Evolutionary conservation across 2,329 filamentous ascomycete species (phyloP), one percentile per base, ranked within the genome.

Genomic region (Penicillium paneum): DNA sequence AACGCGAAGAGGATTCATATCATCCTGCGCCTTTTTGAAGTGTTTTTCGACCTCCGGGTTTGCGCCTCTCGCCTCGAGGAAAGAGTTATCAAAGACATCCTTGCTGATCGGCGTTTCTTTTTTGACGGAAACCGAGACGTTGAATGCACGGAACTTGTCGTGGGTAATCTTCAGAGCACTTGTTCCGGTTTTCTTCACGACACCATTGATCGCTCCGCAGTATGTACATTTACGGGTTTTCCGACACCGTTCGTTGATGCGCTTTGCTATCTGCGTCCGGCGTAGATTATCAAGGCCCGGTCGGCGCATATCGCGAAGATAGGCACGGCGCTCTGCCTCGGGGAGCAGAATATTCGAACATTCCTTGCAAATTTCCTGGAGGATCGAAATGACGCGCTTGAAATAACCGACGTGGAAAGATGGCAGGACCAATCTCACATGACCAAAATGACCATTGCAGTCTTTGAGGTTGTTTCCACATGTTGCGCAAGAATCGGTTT

Each of bases 401-500:
- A 99, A 83, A 71, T 97, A 99, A 35, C 94, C 94, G 61, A 97
- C 91, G 70, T 99, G 94, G 69, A 97, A 97, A 40, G 89, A 91
- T 4, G 94, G 94, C 48, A 99, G 79, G 1, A 93, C 90, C 13
- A 99, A 83, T 67, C 90, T 86, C 66, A 99, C 89, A 74, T 97
- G 88, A 43, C 94, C 94, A 68, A 97, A 99, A 74, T 99, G 94
- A 12, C 94, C 94, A 64, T 91, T 94, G 74, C 94, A 99, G 61
- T 88, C 85, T 65, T 91, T 84, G 29, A 97, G 79, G 15, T 85
- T 82, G 68, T 92, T 85, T 44, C 89, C 85, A 71, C 94, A 99
- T 13, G 94, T 97, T 40, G 84, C 79, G 72, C 94, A 99, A 55
- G 79, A 81, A 24, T 84, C 89, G 3, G 78, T 82, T 75, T 97